phyloP scores from a whole-genome alignment of 192 early-diverging fungal species.

The Bifiguratus adelaidae region DNA sequence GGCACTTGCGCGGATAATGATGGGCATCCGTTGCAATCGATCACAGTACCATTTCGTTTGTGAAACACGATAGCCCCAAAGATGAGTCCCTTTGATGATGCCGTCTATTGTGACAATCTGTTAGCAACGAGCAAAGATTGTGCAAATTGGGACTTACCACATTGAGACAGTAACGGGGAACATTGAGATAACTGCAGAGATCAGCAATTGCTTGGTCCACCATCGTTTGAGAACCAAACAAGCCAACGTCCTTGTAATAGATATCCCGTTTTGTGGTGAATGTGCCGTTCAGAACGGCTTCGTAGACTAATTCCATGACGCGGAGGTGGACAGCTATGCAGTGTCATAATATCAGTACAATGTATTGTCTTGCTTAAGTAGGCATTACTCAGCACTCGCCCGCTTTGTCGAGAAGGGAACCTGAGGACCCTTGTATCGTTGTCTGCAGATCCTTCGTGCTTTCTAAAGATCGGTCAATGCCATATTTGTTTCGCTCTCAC shows the following conservation, averaged over 20 bases:
- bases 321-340: neutral
- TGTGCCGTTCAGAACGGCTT: neutral
- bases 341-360: too few species aligned
- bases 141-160: conserved; percentile 1
- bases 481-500: too few species aligned
- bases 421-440: too few species aligned
- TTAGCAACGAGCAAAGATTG: neutral
- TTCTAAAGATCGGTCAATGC: too few species aligned
- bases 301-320: conserved; percentile 3
- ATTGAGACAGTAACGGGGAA: conserved; percentile 9
- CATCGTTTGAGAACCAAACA: conserved; percentile 4
- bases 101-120: neutral
- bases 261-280: conserved; percentile 11
- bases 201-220: conserved; percentile 9
- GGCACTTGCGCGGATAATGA: neutral
- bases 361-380: too few species aligned
- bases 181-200: conserved; percentile 3
- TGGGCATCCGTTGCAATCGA: conserved; percentile 2
- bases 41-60: conserved; percentile 1
- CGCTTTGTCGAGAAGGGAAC: too few species aligned
- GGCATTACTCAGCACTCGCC: too few species aligned
- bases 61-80: conserved; percentile 1
- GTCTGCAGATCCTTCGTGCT: too few species aligned
- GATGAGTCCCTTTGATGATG: conserved; percentile 11
- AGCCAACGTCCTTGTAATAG: conserved; percentile 12